Base-by-base conservation (phyloP, 306 rosid genomes). In the Trifolium pratense region DNA sequence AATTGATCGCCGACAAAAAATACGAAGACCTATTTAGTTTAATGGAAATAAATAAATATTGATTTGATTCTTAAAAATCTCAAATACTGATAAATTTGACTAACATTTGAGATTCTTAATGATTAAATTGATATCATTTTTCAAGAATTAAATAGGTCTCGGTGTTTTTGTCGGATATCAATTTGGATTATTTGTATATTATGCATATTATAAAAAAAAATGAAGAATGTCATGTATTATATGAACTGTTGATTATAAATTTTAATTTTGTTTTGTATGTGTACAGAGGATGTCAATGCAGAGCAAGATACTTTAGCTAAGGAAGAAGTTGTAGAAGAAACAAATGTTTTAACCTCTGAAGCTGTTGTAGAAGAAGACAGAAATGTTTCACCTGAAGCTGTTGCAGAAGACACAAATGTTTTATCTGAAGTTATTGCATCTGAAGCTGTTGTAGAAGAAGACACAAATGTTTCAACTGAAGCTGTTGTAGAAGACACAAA, bases 301-400 rank as follows among this genome's bases (percentile, higher is more conserved):
- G 77, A 75, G 74, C 78, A 80, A 70, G 78, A 74, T 76, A 73
- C 21, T 61, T 57, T 29, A 51, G 69, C 36, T 9, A 70, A 69
- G 67, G 77, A 75, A 60, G 79, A 56, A 63, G 43, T 39, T 39
- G 43, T 7, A 36, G 9, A 36, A 36, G 40, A 36, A 6, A 36
- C 40, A 6, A 36, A 36, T 36, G 40, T 29, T 29, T 29, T 29
- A 29, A 29, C 32, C 32, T 29, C 32, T 29, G 32, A 29, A 29
- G 32, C 6, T 29, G 32, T 29, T 29, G 32, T 0, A 29, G 32
- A 29, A 39, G 43, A 39, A 9, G 13, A 39, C 43, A 39, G 13
- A 7, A 39, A 39, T 39, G 43, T 39, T 36, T 36, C 39, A 7
- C 7, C 39, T 32, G 7, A 25, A 25, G 29, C 36, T 37, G 48